A percentile compares a stretch with the other conserved stretches of the same genome.
Conservation (phyloP, 495 filamentous ascomycete species). For the Hypoxylon subgilvum region DNA sequence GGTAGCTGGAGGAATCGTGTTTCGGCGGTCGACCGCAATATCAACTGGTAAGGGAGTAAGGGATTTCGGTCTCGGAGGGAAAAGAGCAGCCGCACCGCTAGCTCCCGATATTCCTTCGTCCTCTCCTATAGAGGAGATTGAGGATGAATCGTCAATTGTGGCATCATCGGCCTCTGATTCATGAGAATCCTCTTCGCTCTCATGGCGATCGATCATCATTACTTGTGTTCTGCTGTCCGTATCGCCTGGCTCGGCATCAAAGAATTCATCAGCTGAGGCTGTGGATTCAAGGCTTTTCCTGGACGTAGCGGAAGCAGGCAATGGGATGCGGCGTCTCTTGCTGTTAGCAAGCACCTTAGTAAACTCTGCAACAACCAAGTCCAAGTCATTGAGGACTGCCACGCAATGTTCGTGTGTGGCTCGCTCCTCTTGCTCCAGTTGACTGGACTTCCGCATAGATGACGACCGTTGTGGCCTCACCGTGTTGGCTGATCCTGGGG, state of each 20-base stretch:
- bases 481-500: conserved; percentile 49
- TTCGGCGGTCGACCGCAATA: conserved; percentile 67
- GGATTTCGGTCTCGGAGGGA: conserved; percentile 74
- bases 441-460: conserved; percentile 32
- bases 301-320: conserved; percentile 55
- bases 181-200: conserved; percentile 62
- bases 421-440: conserved; percentile 55
- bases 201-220: conserved; percentile 71
- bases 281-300: conserved; percentile 81
- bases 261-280: conserved; percentile 84
- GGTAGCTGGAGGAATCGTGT: conserved; percentile 71
- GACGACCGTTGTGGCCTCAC: conserved; percentile 28
- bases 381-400: conserved; percentile 79
- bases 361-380: conserved; percentile 81
- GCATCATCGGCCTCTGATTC: conserved; percentile 63
- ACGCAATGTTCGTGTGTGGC: conserved; percentile 78
- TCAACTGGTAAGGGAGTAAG: conserved; percentile 78
- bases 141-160: conserved; percentile 63
- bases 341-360: conserved; percentile 74
- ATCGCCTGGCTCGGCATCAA: conserved; percentile 82
- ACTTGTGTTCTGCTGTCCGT: conserved; percentile 64
- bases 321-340: conserved; percentile 73
- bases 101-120: conserved; percentile 54
- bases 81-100: conserved; percentile 57
- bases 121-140: conserved; percentile 65